A percentile compares a stretch with the other conserved stretches of the same genome.
These are phyloP conservation scores for Babesia microti DNA, from an alignment of 169 alveolate species.

Conservation along the genomic window DNA sequence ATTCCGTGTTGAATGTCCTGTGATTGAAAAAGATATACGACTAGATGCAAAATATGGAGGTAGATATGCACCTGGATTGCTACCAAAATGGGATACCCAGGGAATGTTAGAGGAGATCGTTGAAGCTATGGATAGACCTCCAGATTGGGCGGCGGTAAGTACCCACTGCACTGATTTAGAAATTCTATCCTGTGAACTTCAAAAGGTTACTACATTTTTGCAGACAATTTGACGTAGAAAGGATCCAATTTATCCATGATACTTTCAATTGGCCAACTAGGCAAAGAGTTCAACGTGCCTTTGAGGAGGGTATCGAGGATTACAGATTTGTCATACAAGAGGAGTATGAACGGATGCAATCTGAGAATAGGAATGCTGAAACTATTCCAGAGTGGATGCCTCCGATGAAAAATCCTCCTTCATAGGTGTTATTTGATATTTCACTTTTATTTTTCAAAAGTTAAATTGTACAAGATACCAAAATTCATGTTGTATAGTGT, in stretches of 20 bases:
- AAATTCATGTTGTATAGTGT: too few relatives aligned
- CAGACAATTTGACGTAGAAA: constrained; percentile 26
- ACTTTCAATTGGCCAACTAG: constrained; percentile 66
- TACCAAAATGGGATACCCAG: constrained; percentile 59
- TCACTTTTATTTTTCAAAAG: too few relatives aligned
- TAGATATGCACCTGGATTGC: constrained; percentile 52
- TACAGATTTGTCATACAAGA: constrained; percentile 44
- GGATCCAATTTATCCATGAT: constrained; percentile 16
- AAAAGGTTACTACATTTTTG: constrained; percentile 35
- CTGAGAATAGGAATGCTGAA: too few relatives aligned
- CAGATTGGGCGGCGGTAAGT: constrained; percentile 43
- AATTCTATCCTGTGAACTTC: constrained; percentile 29
- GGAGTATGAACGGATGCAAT: constrained; percentile 34
- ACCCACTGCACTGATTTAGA: constrained; percentile 3
- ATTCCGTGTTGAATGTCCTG: constrained; percentile 46
- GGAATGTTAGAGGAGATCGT: constrained; percentile 55
- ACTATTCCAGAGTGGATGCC: too few relatives aligned
- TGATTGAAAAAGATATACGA: constrained; percentile 53
- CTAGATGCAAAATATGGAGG: constrained; percentile 54
- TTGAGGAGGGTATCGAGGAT: constrained; percentile 56
- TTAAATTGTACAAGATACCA: too few relatives aligned
- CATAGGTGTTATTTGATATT: too few relatives aligned
- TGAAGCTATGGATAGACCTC: constrained; percentile 49
- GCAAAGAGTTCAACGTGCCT: constrained; percentile 51
- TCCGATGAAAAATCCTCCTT: too few relatives aligned